Conservation (phyloP, 768 basidiomycete genomes). For the Symmetrospora coprosmae region DNA sequence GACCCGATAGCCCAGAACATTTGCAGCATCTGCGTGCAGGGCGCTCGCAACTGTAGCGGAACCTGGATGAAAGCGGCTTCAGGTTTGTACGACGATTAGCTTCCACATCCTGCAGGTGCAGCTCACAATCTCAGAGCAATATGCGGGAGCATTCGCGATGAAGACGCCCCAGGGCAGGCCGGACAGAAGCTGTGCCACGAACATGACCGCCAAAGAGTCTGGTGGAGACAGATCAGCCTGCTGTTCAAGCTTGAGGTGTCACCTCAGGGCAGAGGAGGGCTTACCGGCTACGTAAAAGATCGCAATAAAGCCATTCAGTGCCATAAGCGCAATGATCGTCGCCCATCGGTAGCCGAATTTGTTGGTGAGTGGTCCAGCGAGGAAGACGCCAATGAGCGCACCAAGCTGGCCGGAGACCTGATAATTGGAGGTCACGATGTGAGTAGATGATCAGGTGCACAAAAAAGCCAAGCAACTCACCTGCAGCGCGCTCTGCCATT, state of each 20-base stretch:
- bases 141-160: neutral
- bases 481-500: constrained; percentile 39
- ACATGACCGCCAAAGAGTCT: constrained; percentile 9
- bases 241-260: constrained; percentile 22
- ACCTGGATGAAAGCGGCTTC: too few relatives aligned
- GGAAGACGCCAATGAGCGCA: constrained; percentile 33
- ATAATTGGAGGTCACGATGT: too few relatives aligned
- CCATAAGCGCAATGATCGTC: constrained; percentile 33
- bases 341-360: constrained; percentile 36
- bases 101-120: too few relatives aligned
- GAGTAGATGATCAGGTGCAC: constrained; percentile 35
- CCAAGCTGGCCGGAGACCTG: neutral
- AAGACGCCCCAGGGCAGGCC: constrained; percentile 30
- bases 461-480: constrained; percentile 26
- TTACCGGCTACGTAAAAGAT: constrained; percentile 31
- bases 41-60: neutral
- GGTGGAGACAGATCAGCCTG: neutral
- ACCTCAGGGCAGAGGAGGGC: too few relatives aligned
- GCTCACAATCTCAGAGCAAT: constrained; percentile 14
- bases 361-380: neutral
- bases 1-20: constrained; percentile 29
- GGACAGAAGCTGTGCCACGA: constrained; percentile 31
- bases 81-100: too few relatives aligned
- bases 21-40: neutral
- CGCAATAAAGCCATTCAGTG: constrained; percentile 28